Base-by-base conservation (phyloP, 345 rosid genomes). In the Populus pruinosa region DNA sequence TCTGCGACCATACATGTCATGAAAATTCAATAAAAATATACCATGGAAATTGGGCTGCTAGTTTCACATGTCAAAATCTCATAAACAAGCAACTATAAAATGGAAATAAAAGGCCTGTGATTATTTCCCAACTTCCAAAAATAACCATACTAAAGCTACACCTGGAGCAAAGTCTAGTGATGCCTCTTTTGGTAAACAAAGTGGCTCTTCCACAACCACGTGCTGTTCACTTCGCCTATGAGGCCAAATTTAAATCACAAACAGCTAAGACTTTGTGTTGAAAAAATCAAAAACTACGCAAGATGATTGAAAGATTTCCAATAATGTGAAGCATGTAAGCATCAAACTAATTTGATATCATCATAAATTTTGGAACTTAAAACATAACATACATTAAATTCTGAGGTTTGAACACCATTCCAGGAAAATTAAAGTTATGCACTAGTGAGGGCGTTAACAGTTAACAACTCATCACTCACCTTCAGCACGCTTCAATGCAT, bases 401-500 rank as follows among this genome's bases (percentile, higher is more conserved):
- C 64, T 59, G 14, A 23, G 6, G 6, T 59, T n/a, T 59, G n/a
- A 59, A 4, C 29, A n/a, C 27, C 63, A 23, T n/a, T 10, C 25
- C 12, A 59, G n/a, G 12, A 5, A 59, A 23, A 56, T 56, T 56
- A 56, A 56, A 56, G 27, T 9, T 10, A n/a, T 21, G 62, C 27
- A n/a, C 8, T 56, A 11, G 62, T n/a, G 25, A 56, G 62, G 27
- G 29, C 29, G n/a, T 59, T 10, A 4, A 59, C 11, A 59, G 12
- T n/a, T 68, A 38, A 35, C 25, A 38, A 12, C 9, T 6, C 41
- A 14, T 56, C 2, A 71, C 87, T 83, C 63, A 92, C 98, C 97
- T 88, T 94, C 97, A 44, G 97, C 98, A 70, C 97, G 93, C 89
- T 93, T 93, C 70, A 94, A 74, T 1, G 98, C 98, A 68, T 93